phyloP scores from a whole-genome alignment of 768 basidiomycete genomes.

The Multifurca ochricompacta region DNA sequence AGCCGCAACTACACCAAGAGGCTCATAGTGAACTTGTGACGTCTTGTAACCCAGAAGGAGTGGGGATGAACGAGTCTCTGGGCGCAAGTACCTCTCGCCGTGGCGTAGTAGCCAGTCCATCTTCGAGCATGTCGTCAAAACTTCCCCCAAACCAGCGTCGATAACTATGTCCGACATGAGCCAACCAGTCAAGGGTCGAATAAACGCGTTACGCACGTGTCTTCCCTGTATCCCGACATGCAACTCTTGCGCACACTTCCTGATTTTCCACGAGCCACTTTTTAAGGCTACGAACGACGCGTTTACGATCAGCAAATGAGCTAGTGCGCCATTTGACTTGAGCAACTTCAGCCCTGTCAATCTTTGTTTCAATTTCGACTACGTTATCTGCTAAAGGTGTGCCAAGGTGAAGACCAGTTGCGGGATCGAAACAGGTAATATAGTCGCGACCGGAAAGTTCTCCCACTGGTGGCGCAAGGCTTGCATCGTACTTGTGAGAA shows the following conservation, averaged over 20 bases:
- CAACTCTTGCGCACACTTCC: constrained; percentile 76
- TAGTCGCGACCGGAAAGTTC: constrained; percentile 46
- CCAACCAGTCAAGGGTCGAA: not conserved
- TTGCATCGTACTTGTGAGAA: constrained; percentile 52
- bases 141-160: constrained; percentile 91
- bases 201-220: constrained; percentile 50
- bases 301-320: constrained; percentile 69
- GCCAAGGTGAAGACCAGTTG: constrained; percentile 73
- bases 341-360: constrained; percentile 53
- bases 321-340: constrained; percentile 69
- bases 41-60: constrained; percentile 69
- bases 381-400: constrained; percentile 71
- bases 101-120: constrained; percentile 86
- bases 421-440: constrained; percentile 90
- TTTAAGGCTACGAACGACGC: constrained; percentile 78
- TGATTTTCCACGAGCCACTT: constrained; percentile 93
- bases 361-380: constrained; percentile 66
- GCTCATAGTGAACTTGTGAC: constrained; percentile 77
- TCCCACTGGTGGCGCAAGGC: constrained; percentile 42
- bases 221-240: constrained; percentile 93
- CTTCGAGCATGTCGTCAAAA: constrained; percentile 91
- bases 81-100: constrained; percentile 69
- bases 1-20: constrained; percentile 85
- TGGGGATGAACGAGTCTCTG: constrained; percentile 62
- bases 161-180: constrained; percentile 48